Evolutionary conservation across 2,329 filamentous ascomycete genomes (phyloP).

Genomic region (Penicillium sp.): DNA sequence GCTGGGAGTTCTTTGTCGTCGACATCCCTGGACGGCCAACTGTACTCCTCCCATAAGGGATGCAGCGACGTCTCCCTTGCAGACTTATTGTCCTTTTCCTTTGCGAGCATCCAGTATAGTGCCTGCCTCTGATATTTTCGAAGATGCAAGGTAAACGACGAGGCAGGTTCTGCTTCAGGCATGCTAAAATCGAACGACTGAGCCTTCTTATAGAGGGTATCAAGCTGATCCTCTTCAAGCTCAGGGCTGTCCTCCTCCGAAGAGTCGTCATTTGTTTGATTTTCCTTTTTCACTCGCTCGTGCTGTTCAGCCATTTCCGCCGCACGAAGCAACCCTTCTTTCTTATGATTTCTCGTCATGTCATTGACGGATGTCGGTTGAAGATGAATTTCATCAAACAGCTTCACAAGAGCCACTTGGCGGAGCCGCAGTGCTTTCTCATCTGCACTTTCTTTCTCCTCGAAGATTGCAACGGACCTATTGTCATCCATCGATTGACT

Average conservation of each 20-base stretch:
- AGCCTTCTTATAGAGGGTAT: conserved; percentile 86
- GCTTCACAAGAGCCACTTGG: too few species aligned
- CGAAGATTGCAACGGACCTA: too few species aligned
- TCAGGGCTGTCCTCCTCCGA: conserved; percentile 76
- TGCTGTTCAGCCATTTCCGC: too few species aligned
- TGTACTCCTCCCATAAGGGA: conserved; percentile 92
- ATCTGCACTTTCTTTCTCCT: too few species aligned
- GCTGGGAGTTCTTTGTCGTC: conserved; percentile 66
- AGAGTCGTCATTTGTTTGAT: conserved; percentile 34
- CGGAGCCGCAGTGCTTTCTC: too few species aligned
- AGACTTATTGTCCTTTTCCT: conserved; percentile 71
- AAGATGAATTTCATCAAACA: too few species aligned
- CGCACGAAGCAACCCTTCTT: too few species aligned
- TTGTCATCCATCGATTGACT: too few species aligned
- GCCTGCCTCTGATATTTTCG: conserved; percentile 94
- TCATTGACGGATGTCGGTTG: too few species aligned
- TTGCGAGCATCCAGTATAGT: conserved; percentile 88
- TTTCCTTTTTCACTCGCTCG: too few species aligned
- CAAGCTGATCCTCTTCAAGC: conserved; percentile 88
- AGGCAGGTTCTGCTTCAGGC: conserved; percentile 71
- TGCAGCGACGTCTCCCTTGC: conserved; percentile 78
- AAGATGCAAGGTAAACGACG: conserved; percentile 71
- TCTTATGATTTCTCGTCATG: too few species aligned
- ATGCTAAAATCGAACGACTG: conserved; percentile 94
- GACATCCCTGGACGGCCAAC: conserved; percentile 77